Evolutionary conservation across 192 early-diverging fungal genomes (phyloP).

Genomic region (Paraglomus brasilianum): DNA sequence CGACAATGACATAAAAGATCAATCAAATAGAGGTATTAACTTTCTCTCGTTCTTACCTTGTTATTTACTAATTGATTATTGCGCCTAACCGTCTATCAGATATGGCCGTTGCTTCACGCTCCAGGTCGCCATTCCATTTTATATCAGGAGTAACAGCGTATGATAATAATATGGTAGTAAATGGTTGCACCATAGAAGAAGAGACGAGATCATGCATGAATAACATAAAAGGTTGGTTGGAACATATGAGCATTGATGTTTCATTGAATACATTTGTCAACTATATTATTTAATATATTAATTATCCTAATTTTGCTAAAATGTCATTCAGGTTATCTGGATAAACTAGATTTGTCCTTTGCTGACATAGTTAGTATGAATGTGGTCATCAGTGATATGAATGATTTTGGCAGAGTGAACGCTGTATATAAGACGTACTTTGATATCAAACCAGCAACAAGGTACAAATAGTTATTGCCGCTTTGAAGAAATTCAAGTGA

Average conservation of each 20-base stretch:
- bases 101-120: neutral
- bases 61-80: constrained; percentile 3
- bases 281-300: neutral
- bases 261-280: neutral
- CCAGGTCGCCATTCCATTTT: constrained; percentile 27
- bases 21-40: no score
- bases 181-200: constrained; percentile 39
- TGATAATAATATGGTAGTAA: neutral
- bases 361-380: constrained; percentile 62
- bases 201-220: constrained; percentile 49
- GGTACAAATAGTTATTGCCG: constrained; percentile 39
- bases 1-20: no score
- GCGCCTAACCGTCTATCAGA: constrained; percentile 1
- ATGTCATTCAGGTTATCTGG: constrained; percentile 39
- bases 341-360: constrained; percentile 46
- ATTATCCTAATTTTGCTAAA: neutral
- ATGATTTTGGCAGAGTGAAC: constrained; percentile 63
- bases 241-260: neutral
- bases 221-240: constrained; percentile 41
- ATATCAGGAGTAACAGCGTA: constrained; percentile 52
- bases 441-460: constrained; percentile 70
- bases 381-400: constrained; percentile 67
- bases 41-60: neutral
- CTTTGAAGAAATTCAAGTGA: neutral
- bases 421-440: constrained; percentile 65